Evolutionary conservation across 108 stramenopile species (phyloP), one percentile per base, ranked within the genome.

Genomic region (Cyclostephanos tholiformis): DNA sequence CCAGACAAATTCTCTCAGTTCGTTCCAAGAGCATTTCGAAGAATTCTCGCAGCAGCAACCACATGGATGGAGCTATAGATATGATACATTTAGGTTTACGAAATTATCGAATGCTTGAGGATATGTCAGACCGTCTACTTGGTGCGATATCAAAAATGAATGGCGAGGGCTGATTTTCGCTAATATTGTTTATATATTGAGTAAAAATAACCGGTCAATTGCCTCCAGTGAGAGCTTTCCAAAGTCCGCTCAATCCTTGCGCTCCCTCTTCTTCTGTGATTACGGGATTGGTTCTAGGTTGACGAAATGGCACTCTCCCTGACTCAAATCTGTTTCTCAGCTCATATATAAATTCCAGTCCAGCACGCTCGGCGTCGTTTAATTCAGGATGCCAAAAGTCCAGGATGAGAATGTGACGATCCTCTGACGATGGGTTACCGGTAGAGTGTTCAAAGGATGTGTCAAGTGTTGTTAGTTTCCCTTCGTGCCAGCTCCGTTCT

Each of bases 311-410:
- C 46, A 95, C 67, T 44, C 81, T 71, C 22, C 94, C 94, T 62
- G 79, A 86, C 69, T 96, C 95, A 79, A 92, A 96, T 52, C 85
- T 88, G 65, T 94, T 94, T 69, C 95, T 57, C 66, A 94, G 71
- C 67, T 96, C 95, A 66, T 96, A 94, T 13, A 94, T 76, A 48
- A 84, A 92, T 65, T 88, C 86, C 48, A 96, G 68, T 13, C 86
- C 90, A 3, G 87, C 87, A 36, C 87, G 75, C 71, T 96, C 95
- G 14, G 86, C 89, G 50, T 82, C 75, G 7, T 89, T 86, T 36
- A 96, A 67, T 74, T 93, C 97, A 17, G 97, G 95, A 86, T 97
- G 97, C 97, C 97, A 97, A 68, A 91, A 96, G 67, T 97, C 97
- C 51, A 97, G 87, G 53, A 97, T 97, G 35, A 97, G 69, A 4